Evolutionary conservation across 305 asterid species (phyloP).

Genomic region (Rubia peregrina): DNA sequence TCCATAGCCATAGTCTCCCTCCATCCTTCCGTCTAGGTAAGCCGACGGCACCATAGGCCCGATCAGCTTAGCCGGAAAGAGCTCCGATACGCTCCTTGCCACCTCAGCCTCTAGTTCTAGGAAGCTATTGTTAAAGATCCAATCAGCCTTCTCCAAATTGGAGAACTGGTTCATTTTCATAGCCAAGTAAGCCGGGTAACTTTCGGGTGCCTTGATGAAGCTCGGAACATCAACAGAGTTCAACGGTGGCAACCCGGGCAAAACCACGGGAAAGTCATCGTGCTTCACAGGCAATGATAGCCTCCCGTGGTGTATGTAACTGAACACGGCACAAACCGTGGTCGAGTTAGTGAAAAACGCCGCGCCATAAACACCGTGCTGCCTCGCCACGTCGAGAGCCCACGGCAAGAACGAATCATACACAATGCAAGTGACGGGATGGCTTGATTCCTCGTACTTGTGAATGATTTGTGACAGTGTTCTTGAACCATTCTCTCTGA

Average conservation of each 20-base stretch:
- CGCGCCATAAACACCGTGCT: constrained; percentile 39
- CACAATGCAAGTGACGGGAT: constrained; percentile 39
- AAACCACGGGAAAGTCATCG: constrained; percentile 23
- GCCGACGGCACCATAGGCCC: constrained; percentile 76
- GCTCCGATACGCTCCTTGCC: constrained; percentile 31
- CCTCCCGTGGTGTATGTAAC: constrained; percentile 35
- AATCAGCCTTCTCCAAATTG: constrained; percentile 43
- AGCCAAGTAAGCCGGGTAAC: constrained; percentile 56
- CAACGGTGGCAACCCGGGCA: constrained; percentile 57
- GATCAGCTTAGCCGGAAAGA: constrained; percentile 52
- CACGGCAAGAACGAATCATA: constrained; percentile 65
- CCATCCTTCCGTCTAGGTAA: constrained; percentile 51
- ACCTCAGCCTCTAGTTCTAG: constrained; percentile 45
- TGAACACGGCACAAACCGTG: constrained; percentile 43
- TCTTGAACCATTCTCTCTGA: constrained; percentile 42
- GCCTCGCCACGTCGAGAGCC: constrained; percentile 61
- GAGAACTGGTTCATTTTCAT: constrained; percentile 58
- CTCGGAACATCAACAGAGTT: constrained; percentile 42
- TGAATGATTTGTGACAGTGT: constrained; percentile 34
- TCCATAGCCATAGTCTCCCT: constrained; percentile 60
- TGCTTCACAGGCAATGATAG: constrained; percentile 38
- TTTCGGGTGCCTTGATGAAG: constrained; percentile 48
- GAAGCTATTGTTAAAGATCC: constrained; percentile 45
- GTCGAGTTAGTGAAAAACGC: constrained; percentile 64
- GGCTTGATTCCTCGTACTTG: constrained; percentile 18